Conservation (phyloP, 441 rosid genomes). For the Adansonia rubrostipa region DNA sequence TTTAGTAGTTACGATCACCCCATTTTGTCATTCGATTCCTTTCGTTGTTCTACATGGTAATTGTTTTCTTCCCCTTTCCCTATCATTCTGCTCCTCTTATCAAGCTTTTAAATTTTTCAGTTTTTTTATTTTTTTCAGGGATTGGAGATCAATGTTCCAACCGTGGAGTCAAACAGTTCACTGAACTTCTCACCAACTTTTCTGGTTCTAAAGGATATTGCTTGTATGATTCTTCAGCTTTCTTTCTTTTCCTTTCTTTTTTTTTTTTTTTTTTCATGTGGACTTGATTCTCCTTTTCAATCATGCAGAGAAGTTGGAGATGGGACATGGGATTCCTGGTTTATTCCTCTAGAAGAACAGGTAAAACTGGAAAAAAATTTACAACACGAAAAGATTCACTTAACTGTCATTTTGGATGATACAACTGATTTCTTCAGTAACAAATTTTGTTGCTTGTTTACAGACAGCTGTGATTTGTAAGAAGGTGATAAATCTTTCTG, state of each 20-base stretch:
- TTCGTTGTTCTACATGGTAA: conserved; percentile 72
- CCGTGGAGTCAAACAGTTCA: conserved; percentile 60
- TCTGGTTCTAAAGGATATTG: conserved; percentile 83
- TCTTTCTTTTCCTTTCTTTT: neutral
- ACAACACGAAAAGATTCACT: neutral
- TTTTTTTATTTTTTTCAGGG: conserved; percentile 48
- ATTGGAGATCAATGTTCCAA: conserved; percentile 78
- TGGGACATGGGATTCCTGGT: conserved; percentile 81
- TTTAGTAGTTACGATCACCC: conserved; percentile 27
- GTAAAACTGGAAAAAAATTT: conserved; percentile 36
- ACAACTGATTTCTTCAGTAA: conserved; percentile 20
- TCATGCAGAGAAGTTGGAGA: conserved; percentile 67
- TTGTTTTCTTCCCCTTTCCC: neutral
- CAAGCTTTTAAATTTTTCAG: neutral
- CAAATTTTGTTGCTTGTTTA: conserved; percentile 27
- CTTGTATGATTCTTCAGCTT: conserved; percentile 51
- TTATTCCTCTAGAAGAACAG: conserved; percentile 68
- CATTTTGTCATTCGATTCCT: conserved; percentile 51
- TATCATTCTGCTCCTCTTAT: neutral
- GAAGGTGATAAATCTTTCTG: conserved; percentile 48
- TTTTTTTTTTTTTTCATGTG: neutral
- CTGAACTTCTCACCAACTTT: conserved; percentile 49
- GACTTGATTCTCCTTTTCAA: conserved; percentile 10
- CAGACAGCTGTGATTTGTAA: conserved; percentile 61
- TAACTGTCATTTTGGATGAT: conserved; percentile 13